Evolutionary conservation across 192 early-diverging fungal species (phyloP).

Genomic region (Coemansia sp.): DNA sequence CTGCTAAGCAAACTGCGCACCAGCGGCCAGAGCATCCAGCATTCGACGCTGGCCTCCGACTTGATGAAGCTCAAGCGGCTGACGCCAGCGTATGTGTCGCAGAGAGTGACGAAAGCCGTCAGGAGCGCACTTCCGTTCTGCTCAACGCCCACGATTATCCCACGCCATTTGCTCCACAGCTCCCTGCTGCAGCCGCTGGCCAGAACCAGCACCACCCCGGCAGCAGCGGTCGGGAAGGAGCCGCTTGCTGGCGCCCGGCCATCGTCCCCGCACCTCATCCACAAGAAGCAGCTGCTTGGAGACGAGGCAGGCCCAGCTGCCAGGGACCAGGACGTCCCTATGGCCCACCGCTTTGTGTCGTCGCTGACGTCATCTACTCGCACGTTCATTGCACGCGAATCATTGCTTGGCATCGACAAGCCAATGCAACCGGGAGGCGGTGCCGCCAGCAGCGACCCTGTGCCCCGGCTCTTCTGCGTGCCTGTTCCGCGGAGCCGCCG

Average conservation of each 20-base stretch:
- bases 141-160: conserved; percentile 10
- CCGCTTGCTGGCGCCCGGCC: background rate
- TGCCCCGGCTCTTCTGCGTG: conserved; percentile 21
- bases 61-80: conserved; percentile 16
- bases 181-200: conserved; percentile 9
- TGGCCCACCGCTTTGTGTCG: background rate
- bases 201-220: background rate
- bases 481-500: background rate
- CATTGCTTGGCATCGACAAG: conserved; percentile 13
- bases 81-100: conserved; percentile 26
- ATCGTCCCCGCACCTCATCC: background rate
- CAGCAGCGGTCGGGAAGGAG: background rate
- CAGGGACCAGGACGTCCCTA: background rate
- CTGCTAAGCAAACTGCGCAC: conserved; percentile 13
- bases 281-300: background rate
- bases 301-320: background rate
- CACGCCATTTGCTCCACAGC: conserved; percentile 18
- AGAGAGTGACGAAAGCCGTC: conserved; percentile 18
- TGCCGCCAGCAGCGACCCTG: conserved; percentile 9
- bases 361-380: conserved; percentile 15
- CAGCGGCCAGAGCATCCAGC: conserved; percentile 12
- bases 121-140: conserved; percentile 22
- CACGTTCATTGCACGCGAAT: conserved; percentile 6
- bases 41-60: conserved; percentile 9
- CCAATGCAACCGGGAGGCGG: background rate